Evolutionary conservation across 805 yeast genomes (phyloP), one percentile per base, ranked within the genome.

Genomic region (Cyberlindnera euphorbiae): DNA sequence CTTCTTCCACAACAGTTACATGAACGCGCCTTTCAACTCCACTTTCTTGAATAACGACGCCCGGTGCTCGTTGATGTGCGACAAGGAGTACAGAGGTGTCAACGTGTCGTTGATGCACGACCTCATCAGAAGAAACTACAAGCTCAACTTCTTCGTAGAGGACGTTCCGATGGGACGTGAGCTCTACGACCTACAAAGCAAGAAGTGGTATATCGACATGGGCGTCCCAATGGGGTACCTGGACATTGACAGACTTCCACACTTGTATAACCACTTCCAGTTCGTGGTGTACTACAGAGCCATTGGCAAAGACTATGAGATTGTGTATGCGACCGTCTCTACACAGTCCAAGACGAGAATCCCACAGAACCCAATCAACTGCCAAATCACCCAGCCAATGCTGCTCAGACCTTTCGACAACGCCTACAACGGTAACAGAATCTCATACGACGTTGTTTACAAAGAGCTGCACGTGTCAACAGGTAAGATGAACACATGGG

Each of bases 191-290:
- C 40, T 49, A 5, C 55, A 55, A 33, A 49, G 55, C 1, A 44
- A 46, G 8, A 46, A 37, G 26, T 56, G 50, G 26, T 57, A 56
- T 31, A 41, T 57, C 11, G 52, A 52, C 16, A 32, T 41, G n/a
- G 58, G 57, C 27, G 47, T 52, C 12, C 60, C 62, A 14, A n/a
- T 57, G 33, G 62, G 62, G 5, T 57, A 55, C 32, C 17, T 47
- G 2, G 62, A 57, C 23, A 23, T 41, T 10, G 52, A 57, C 26
- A 52, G 49, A 29, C 43, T 55, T 19, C 56, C 60, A 4, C 62
- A 56, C 34, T 16, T 47, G 8, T 56, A 39, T 38, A 57, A 57
- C 40, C 62, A 57, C 40, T 57, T 56, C 50, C 57, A 57, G 33
- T 51, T 57, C 17, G 42, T 47, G 16, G 41, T 57, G 24, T 48